phyloP scores from a whole-genome alignment of 768 basidiomycete species.

The Sporobolomyces phaffii region DNA sequence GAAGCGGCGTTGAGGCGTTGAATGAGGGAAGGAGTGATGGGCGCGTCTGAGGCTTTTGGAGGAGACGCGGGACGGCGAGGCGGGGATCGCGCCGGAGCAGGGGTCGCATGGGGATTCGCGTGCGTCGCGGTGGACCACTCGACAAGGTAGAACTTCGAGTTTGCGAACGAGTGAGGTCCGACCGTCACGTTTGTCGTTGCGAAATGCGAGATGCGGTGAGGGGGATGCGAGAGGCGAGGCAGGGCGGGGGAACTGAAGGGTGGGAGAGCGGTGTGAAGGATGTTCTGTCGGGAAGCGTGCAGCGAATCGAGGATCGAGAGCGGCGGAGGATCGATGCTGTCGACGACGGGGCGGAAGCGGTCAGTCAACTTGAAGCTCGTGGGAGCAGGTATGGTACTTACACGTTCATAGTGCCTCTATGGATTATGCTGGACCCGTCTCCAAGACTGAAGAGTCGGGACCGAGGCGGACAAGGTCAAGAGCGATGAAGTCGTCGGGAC shows the following conservation, averaged over 20 bases:
- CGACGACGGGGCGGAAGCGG: neutral
- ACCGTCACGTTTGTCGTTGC: conserved; percentile 13
- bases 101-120: neutral
- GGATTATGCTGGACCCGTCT: too few relatives aligned
- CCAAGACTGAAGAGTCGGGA: too few relatives aligned
- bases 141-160: conserved; percentile 13
- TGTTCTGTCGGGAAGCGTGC: conserved; percentile 2
- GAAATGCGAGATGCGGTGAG: conserved; percentile 18
- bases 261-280: conserved; percentile 8
- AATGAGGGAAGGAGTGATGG: conserved; percentile 28
- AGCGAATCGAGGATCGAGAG: conserved; percentile 29
- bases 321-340: neutral
- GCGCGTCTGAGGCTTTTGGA: neutral
- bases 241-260: conserved; percentile 1
- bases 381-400: too few relatives aligned
- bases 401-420: too few relatives aligned
- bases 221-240: conserved; percentile 8
- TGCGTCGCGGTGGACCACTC: conserved; percentile 6
- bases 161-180: conserved; percentile 30
- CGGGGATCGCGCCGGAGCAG: neutral
- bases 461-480: too few relatives aligned
- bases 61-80: neutral
- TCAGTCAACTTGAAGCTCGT: too few relatives aligned
- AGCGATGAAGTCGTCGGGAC: too few relatives aligned
- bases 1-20: conserved; percentile 23